A percentile compares a stretch with the other conserved stretches of the same genome.
These are phyloP conservation scores for Alternaria sp. DNA, from an alignment of 2,329 filamentous ascomycete species.

Conservation along the genomic window DNA sequence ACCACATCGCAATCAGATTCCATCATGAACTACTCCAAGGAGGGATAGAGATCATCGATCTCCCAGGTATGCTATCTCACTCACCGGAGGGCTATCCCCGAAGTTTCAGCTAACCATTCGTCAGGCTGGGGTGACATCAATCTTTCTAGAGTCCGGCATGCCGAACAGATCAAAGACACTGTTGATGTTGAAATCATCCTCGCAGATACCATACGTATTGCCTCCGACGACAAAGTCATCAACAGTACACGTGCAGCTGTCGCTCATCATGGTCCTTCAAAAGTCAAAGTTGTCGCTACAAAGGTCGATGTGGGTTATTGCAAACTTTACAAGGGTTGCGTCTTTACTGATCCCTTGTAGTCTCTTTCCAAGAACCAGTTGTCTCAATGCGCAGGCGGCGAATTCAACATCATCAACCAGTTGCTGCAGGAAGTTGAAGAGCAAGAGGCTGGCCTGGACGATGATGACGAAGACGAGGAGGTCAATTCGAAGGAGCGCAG, in stretches of 20 bases:
- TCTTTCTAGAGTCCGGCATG: conserved; percentile 21
- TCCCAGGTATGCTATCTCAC: conserved; percentile 29
- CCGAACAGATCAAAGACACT: conserved; percentile 27
- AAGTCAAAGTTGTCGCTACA: conserved; percentile 33
- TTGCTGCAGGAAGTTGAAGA: too few species aligned
- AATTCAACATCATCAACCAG: too few species aligned
- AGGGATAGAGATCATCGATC: conserved; percentile 28
- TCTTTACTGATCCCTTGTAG: background rate
- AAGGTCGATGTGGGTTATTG: conserved; percentile 32
- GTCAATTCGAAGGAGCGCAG: too few species aligned
- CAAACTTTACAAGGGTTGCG: too few species aligned
- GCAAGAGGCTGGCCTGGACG: too few species aligned
- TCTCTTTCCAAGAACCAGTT: conserved; percentile 10
- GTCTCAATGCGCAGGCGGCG: background rate
- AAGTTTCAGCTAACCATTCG: too few species aligned
- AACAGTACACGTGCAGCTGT: conserved; percentile 21
- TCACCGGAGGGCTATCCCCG: too few species aligned
- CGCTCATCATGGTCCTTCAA: conserved; percentile 19
- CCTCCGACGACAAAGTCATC: conserved; percentile 27
- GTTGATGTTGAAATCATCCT: conserved; percentile 34
- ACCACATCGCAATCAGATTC: conserved; percentile 24
- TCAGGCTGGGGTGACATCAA: conserved; percentile 38
- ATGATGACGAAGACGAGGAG: too few species aligned
- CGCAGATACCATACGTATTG: conserved; percentile 30
- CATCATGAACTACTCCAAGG: conserved; percentile 21